Evolutionary conservation across 2,329 filamentous ascomycete species (phyloP), one percentile per base, ranked within the genome.

Genomic region (Cladophialophora yegresii): DNA sequence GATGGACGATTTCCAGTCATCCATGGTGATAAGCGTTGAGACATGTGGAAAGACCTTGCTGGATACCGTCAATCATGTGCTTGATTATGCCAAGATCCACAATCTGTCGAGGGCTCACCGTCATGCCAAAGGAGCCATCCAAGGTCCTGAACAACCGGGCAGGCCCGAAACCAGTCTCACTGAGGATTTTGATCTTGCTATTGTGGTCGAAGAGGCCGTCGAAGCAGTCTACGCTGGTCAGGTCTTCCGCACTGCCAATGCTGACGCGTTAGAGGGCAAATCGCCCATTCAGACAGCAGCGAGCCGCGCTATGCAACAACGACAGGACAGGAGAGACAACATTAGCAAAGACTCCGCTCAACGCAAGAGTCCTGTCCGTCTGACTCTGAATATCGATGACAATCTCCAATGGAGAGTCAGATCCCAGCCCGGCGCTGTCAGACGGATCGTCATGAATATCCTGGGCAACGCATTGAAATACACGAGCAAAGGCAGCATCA

Each of bases 381-480:
- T 87, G 23, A 76, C 84, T 28, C 72, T 86, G 5, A 81, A 86
- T 66, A 80, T 87, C 12, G 79, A 82, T 2, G 78, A 76, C 71
- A 63, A 77, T 23, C 66, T 78, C 58, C 68, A 78, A 9, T 88
- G 86, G 84, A 73, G 76, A 0, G 86, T 85, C 69, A 76, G 80
- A 3, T 81, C 83, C 2, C 82, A 87, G 54, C 81, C 83, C 0
- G 85, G 86, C 0, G 81, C 81, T 1, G 74, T 82, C 65, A 76
- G 81, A 54, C 78, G 84, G 7, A 82, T 88, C 54, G 79, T 87
- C 54, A 86, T 87, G 84, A 88, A 88, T 62, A 70, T 88, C 0
- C 83, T 87, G 49, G 84, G 84, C 8, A 88, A 88, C 69, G 81
- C 86, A 0, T 77, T 88, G 70, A 88, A 88, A 71, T 88, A 87